phyloP scores from a whole-genome alignment of 139 green algal species.

The Picochlorum sp. region DNA sequence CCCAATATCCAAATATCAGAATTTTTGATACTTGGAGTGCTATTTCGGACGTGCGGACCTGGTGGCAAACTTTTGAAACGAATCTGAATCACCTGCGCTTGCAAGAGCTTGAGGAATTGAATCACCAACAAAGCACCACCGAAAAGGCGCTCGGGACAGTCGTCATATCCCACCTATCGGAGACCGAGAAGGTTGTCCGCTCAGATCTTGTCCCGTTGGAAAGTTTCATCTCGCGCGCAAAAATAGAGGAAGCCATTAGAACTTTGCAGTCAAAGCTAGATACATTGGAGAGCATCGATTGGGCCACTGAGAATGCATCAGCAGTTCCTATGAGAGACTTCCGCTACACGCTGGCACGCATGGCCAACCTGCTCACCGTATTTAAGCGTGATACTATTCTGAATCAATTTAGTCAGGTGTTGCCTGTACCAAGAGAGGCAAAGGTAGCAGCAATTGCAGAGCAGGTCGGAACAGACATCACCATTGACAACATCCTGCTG shows the following conservation, averaged over 20 bases:
- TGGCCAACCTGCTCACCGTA: neutral
- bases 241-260: neutral
- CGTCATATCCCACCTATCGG: neutral
- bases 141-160: neutral
- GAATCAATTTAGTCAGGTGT: neutral
- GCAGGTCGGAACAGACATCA: too few species aligned
- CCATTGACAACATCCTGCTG: neutral
- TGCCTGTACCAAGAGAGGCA: constrained; percentile 1
- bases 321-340: neutral
- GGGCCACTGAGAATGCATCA: neutral
- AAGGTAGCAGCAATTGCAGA: neutral
- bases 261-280: neutral
- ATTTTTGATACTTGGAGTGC: too few species aligned
- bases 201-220: neutral
- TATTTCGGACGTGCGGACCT: neutral
- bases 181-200: neutral
- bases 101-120: neutral
- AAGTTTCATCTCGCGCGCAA: neutral
- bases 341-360: neutral
- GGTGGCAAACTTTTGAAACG: neutral
- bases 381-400: constrained; percentile 4
- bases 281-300: neutral
- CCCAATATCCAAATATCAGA: too few species aligned
- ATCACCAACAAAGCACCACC: neutral
- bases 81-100: neutral